A percentile compares a stretch with the other conserved stretches of the same genome.
Evolutionary conservation across 2,329 filamentous ascomycete species (phyloP).

Genomic region (Corniculantispora saksenae): DNA sequence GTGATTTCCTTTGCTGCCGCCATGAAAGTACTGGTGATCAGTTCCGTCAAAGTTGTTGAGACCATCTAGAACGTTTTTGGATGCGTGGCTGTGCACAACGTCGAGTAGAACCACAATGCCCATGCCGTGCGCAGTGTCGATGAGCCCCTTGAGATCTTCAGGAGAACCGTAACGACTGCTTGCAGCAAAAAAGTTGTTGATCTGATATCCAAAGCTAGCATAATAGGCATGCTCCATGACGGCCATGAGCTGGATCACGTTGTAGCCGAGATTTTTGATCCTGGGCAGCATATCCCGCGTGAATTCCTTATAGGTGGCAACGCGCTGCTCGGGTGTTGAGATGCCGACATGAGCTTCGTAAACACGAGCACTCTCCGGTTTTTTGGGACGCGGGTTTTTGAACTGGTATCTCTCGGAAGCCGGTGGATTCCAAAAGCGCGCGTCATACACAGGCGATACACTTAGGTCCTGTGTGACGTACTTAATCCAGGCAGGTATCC

Average conservation of each 20-base stretch:
- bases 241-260: slow-evolving; percentile 97
- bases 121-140: slow-evolving; percentile 90
- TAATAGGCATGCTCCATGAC: slow-evolving; percentile 99
- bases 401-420: slow-evolving; percentile 74
- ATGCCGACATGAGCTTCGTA: slow-evolving; percentile 99
- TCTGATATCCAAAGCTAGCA: slow-evolving; percentile 96
- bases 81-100: slow-evolving; percentile 96
- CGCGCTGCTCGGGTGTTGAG: slow-evolving; percentile 83
- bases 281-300: slow-evolving; percentile 87
- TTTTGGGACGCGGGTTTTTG: slow-evolving; percentile 79
- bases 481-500: slow-evolving; percentile 94
- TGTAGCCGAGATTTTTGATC: slow-evolving; percentile 90
- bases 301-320: slow-evolving; percentile 97
- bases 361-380: slow-evolving; percentile 83
- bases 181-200: slow-evolving; percentile 98
- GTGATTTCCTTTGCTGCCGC: slow-evolving; percentile 78
- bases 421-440: slow-evolving; percentile 95
- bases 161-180: slow-evolving; percentile 93
- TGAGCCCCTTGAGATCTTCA: slow-evolving; percentile 93
- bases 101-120: slow-evolving; percentile 90
- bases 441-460: slow-evolving; percentile 91
- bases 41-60: slow-evolving; percentile 95
- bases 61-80: slow-evolving; percentile 94
- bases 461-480: slow-evolving; percentile 91
- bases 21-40: slow-evolving; percentile 95